Percentiles rank a stretch among this genome's conserved stretches.
phyloP scores from a whole-genome alignment of 441 rosid species.

The Melastoma candidum region DNA sequence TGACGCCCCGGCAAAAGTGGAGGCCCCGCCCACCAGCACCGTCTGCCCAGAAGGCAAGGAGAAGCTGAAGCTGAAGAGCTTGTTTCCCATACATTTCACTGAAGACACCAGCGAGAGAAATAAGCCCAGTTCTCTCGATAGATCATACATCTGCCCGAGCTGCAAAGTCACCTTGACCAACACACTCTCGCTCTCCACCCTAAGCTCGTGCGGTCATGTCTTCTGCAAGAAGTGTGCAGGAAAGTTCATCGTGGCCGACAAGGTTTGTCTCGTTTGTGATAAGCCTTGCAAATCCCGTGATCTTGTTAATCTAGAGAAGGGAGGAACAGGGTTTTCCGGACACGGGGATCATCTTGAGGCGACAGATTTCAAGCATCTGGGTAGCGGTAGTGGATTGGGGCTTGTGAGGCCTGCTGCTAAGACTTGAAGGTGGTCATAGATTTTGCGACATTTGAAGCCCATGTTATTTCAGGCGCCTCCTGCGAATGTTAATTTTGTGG shows the following conservation, averaged over 20 bases:
- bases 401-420: conserved; percentile 62
- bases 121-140: conserved; percentile 39
- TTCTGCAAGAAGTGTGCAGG: conserved; percentile 81
- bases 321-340: conserved; percentile 72
- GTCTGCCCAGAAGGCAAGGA: conserved; percentile 80
- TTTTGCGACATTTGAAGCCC: neutral
- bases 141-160: conserved; percentile 68
- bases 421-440: conserved; percentile 25
- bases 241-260: conserved; percentile 49
- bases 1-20: conserved; percentile 55
- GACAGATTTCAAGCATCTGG: conserved; percentile 74
- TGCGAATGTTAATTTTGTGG: neutral
- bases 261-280: conserved; percentile 61
- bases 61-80: conserved; percentile 66
- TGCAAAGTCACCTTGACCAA: conserved; percentile 81
- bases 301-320: conserved; percentile 57
- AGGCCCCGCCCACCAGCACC: conserved; percentile 50
- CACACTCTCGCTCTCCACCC: conserved; percentile 46
- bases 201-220: conserved; percentile 74
- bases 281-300: conserved; percentile 55
- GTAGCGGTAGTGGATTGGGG: conserved; percentile 79
- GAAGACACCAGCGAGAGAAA: conserved; percentile 54
- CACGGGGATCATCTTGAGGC: conserved; percentile 70
- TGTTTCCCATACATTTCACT: conserved; percentile 48
- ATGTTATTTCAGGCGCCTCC: neutral